These are phyloP conservation scores for Acanthamoeba lenticulata DNA, from an alignment of 208 protist genomes.

Conservation along the genomic window DNA sequence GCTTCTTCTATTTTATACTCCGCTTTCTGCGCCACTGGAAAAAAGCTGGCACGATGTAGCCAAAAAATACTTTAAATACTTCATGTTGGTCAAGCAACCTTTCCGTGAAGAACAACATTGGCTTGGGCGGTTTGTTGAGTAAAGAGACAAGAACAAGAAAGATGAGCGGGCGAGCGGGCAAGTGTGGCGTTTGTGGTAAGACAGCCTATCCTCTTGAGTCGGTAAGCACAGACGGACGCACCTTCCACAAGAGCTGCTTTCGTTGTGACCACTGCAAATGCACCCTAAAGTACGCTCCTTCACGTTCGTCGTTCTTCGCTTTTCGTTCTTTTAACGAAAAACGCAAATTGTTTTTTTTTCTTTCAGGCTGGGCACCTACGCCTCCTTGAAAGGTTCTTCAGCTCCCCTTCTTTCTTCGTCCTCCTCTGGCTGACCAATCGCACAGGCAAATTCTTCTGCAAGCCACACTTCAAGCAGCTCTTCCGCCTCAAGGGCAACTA, in stretches of 20 bases:
- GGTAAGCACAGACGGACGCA: background rate
- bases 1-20: too few relatives aligned
- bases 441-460: conserved; percentile 75
- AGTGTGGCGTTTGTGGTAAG: conserved; percentile 73
- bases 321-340: background rate
- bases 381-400: background rate
- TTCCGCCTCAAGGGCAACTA: conserved; percentile 79
- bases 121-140: too few relatives aligned
- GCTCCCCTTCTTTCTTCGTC: background rate
- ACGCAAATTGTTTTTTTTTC: background rate
- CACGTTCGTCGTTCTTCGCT: background rate
- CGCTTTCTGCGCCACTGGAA: too few relatives aligned
- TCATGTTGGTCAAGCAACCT: too few relatives aligned
- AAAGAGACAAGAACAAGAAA: too few relatives aligned
- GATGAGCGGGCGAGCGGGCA: too few relatives aligned
- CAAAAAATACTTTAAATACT: too few relatives aligned
- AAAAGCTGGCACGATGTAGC: too few relatives aligned
- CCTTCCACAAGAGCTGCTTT: conserved; percentile 70
- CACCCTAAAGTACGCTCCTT: conserved; percentile 66
- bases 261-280: conserved; percentile 77
- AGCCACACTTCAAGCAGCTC: conserved; percentile 80
- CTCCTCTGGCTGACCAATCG: background rate
- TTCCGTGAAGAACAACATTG: too few relatives aligned
- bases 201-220: conserved; percentile 74
- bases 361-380: background rate